A percentile compares a stretch with the other conserved stretches of the same genome.
Conservation (phyloP, 129 eudicot genomes). For the Erigeron canadensis region DNA sequence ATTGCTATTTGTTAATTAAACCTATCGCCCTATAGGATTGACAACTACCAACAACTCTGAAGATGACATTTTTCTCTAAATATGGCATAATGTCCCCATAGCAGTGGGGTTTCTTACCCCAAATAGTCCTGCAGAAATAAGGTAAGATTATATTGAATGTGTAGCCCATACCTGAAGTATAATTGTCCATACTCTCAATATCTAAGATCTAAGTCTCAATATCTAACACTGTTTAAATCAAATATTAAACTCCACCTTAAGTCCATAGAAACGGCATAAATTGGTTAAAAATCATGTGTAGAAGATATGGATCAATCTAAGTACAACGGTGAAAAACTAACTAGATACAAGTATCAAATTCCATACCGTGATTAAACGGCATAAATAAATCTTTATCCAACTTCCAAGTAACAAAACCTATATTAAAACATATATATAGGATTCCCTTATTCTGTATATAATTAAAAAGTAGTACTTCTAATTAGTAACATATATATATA, state of each 20-base stretch:
- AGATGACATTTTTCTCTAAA: neutral
- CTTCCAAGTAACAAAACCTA: slow-evolving; percentile 14
- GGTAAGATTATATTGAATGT: neutral
- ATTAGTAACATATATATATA: slow-evolving; percentile 12
- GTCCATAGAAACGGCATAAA: too few species aligned
- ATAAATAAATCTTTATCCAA: neutral
- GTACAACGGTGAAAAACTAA: slow-evolving; percentile 13
- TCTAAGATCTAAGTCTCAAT: too few species aligned
- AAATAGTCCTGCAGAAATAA: neutral
- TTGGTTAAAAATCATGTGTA: slow-evolving; percentile 12
- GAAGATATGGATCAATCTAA: neutral
- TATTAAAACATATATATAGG: slow-evolving; percentile 10
- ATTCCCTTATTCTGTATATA: slow-evolving; percentile 30
- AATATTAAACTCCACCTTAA: too few species aligned
- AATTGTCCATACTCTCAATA: too few species aligned
- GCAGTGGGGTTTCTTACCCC: neutral
- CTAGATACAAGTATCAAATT: slow-evolving; percentile 2
- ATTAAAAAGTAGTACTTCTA: slow-evolving; percentile 16
- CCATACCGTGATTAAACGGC: neutral
- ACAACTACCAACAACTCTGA: neutral
- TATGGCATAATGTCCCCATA: slow-evolving; percentile 1
- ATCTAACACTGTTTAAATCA: too few species aligned
- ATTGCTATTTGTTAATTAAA: neutral
- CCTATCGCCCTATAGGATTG: neutral
- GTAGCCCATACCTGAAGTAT: too few species aligned